Base-by-base conservation (phyloP, 108 stramenopile species). In the Fragilaria radians region DNA sequence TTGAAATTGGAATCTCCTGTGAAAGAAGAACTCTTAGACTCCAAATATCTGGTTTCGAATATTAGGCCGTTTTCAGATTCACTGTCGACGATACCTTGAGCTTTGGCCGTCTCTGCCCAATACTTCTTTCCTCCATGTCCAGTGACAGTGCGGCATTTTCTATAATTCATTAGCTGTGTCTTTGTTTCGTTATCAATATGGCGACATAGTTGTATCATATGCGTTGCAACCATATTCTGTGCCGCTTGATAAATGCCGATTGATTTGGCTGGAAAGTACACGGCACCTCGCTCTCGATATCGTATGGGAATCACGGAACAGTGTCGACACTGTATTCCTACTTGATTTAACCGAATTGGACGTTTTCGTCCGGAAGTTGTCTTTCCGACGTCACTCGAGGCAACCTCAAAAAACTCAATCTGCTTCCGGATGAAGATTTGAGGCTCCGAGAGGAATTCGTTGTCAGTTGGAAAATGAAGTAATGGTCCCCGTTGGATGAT, bases 51-150 rank as follows among this genome's bases (percentile, higher is more conserved):
- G n/a, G n/a, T n/a, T n/a, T n/a, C n/a, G n/a, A n/a, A n/a, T n/a
- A n/a, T n/a, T n/a, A n/a, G n/a, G n/a, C n/a, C n/a, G n/a, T n/a
- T n/a, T n/a, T 23, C 47, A 48, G 22, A 23, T 5, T 53, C 52
- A 3, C 26, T 53, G 18, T 53, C 52, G 3, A 24, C 52, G 4
- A 53, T 18, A 24, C 52, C 52, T 24, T 24, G 24, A 3, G 52
- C 52, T 5, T 53, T 53, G 27, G 57, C 76, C 4, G 59, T 62
- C 23, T 88, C 83, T 21, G 72, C 76, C 87, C 87, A 88, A 50
- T 88, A 84, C 23, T 78, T 77, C 63, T 88, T 88, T 64, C 87
- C 68, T 42, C 87, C 83, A 5, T 72, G 68, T 11, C 87, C 81
- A 59, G 78, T 77, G 9, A 65, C 47, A 29, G 65, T 67, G 26